A percentile compares a stretch with the other conserved stretches of the same genome.
Conservation (phyloP, 164 flowering plant species). For the Sedum album region DNA sequence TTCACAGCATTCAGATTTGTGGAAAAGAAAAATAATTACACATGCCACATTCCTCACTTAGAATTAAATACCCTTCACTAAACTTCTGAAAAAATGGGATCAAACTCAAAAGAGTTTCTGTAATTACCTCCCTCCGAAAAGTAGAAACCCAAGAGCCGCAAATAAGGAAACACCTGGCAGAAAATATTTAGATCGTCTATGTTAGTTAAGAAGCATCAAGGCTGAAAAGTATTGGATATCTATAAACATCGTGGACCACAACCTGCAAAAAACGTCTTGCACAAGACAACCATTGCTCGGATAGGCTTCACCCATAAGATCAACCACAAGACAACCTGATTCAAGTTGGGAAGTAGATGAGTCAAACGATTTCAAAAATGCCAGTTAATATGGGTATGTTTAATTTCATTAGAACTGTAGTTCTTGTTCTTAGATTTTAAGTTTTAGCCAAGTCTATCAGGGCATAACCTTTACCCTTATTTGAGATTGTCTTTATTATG, state of each 20-base stretch:
- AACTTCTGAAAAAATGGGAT: neutral
- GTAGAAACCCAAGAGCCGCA: slow-evolving; percentile 91
- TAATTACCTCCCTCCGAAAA: slow-evolving; percentile 88
- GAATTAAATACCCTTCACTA: neutral
- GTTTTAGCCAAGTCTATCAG: neutral
- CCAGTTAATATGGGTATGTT: neutral
- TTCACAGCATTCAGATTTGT: no score
- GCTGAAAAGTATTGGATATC: neutral
- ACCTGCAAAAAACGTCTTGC: slow-evolving; percentile 94
- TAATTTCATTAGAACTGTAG: neutral
- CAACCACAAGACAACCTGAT: slow-evolving; percentile 83
- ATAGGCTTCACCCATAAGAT: slow-evolving; percentile 81
- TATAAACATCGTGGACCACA: neutral
- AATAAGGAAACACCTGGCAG: slow-evolving; percentile 77
- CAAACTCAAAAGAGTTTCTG: slow-evolving; percentile 6
- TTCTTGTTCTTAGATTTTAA: neutral
- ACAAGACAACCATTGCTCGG: slow-evolving; percentile 36
- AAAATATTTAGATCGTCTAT: neutral
- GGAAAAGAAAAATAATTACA: no score
- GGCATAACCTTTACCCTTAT: neutral
- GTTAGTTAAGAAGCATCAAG: neutral
- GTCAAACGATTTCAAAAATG: no score
- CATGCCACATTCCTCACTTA: neutral
- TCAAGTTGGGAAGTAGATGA: slow-evolving; percentile 12
- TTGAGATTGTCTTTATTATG: neutral